These are phyloP conservation scores for Ulota crispa DNA, from an alignment of 225 moss, liverwort and hornwort species.

Conservation along the genomic window DNA sequence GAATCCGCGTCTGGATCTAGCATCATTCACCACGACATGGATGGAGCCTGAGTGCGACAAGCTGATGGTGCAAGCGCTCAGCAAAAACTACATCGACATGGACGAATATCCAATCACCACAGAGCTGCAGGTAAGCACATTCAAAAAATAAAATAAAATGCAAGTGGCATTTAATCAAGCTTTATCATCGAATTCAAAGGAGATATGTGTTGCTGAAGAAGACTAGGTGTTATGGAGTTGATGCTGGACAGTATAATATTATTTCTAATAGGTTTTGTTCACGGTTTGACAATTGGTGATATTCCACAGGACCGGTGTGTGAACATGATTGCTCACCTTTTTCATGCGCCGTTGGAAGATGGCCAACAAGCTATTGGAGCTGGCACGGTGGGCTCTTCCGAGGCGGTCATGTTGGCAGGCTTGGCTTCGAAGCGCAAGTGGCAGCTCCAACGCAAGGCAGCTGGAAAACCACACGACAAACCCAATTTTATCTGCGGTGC, in stretches of 20 bases:
- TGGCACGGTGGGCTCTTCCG: constrained; percentile 85
- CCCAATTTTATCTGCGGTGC: constrained; percentile 85
- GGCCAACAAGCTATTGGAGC: constrained; percentile 69
- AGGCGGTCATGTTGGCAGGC: constrained; percentile 93
- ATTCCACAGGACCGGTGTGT: constrained; percentile 72
- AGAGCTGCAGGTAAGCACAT: constrained; percentile 66
- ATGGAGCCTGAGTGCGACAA: constrained; percentile 98
- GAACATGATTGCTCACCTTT: constrained; percentile 83
- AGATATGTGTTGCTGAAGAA: neutral
- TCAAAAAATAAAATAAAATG: neutral
- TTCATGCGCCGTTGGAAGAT: constrained; percentile 65
- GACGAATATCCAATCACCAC: constrained; percentile 93
- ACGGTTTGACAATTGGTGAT: neutral
- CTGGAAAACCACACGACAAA: constrained; percentile 77
- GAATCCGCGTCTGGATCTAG: constrained; percentile 83
- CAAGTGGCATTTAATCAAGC: neutral
- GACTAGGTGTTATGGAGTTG: neutral
- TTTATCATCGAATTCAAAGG: neutral
- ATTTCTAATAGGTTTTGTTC: neutral
- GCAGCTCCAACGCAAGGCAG: constrained; percentile 80
- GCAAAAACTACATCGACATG: constrained; percentile 91
- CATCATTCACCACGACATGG: constrained; percentile 91
- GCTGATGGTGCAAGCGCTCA: constrained; percentile 60
- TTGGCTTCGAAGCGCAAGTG: constrained; percentile 87
- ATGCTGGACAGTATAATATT: neutral